A percentile compares a stretch with the other conserved stretches of the same genome.
Conservation (phyloP, 1,139 yeast species). For the Yamadazyma sp. region DNA sequence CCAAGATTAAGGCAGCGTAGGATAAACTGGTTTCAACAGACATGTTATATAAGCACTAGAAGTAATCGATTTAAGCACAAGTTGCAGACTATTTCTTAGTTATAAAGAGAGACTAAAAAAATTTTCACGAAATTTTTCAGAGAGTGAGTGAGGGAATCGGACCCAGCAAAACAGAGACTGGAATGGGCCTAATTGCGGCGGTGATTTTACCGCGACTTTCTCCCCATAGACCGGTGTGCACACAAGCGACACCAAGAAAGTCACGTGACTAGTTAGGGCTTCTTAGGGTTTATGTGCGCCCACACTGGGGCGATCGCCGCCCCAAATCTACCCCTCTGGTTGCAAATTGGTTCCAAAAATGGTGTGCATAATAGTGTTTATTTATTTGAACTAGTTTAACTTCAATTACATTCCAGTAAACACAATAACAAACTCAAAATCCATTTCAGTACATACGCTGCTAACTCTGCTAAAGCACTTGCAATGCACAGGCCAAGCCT, state of each 20-base stretch:
- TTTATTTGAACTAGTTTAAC: too few species aligned
- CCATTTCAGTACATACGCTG: too few species aligned
- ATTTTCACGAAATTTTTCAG: slow-evolving; percentile 10
- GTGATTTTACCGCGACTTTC: neutral
- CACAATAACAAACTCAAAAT: neutral
- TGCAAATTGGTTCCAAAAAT: neutral
- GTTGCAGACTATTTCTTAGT: slow-evolving; percentile 72
- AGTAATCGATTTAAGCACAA: slow-evolving; percentile 45
- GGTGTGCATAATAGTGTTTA: too few species aligned
- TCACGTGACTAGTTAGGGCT: slow-evolving; percentile 5
- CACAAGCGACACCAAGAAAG: too few species aligned
- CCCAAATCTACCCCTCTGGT: neutral
- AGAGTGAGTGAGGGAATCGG: neutral
- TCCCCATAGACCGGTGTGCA: neutral
- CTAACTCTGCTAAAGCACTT: neutral
- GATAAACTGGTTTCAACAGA: slow-evolving; percentile 83
- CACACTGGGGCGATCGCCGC: neutral
- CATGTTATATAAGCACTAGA: slow-evolving; percentile 48
- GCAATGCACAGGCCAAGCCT: too few species aligned
- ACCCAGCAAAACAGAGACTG: neutral
- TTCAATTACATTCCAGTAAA: neutral
- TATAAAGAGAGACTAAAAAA: slow-evolving; percentile 7
- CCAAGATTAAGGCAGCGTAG: slow-evolving; percentile 86
- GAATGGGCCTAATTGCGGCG: neutral
- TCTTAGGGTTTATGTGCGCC: neutral